Conservation (phyloP, 768 basidiomycete genomes). For the Phylloporus arenicola region DNA sequence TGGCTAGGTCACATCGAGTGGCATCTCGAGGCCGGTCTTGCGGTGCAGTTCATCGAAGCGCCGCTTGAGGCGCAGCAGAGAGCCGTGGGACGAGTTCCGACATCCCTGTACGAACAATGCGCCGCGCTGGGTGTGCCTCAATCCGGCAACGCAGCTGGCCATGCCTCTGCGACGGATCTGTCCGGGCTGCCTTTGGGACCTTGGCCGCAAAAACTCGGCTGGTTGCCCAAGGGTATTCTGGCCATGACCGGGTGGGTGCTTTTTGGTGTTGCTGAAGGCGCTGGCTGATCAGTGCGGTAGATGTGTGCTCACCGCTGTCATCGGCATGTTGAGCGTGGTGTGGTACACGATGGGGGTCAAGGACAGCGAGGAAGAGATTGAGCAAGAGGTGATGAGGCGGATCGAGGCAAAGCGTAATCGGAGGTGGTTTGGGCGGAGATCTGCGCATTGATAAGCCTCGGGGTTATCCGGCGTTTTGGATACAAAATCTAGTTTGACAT, state of each 20-base stretch:
- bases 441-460: neutral
- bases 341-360: conserved; percentile 83
- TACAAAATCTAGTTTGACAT: no score
- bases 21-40: conserved; percentile 82
- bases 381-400: conserved; percentile 55
- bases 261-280: neutral
- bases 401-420: conserved; percentile 54
- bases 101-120: conserved; percentile 68
- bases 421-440: conserved; percentile 36
- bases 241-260: conserved; percentile 66
- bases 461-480: neutral
- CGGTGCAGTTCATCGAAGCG: conserved; percentile 79
- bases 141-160: conserved; percentile 87
- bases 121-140: conserved; percentile 47
- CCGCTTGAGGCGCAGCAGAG: conserved; percentile 63
- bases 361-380: conserved; percentile 76
- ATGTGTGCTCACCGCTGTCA: conserved; percentile 73
- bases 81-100: conserved; percentile 43
- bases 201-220: conserved; percentile 66
- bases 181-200: conserved; percentile 62
- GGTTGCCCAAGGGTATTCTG: conserved; percentile 66
- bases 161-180: conserved; percentile 63
- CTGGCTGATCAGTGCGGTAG: conserved; percentile 32
- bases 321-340: conserved; percentile 76
- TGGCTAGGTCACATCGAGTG: conserved; percentile 19